phyloP scores from a whole-genome alignment of 2,329 filamentous ascomycete species.

The Alternaria panax region DNA sequence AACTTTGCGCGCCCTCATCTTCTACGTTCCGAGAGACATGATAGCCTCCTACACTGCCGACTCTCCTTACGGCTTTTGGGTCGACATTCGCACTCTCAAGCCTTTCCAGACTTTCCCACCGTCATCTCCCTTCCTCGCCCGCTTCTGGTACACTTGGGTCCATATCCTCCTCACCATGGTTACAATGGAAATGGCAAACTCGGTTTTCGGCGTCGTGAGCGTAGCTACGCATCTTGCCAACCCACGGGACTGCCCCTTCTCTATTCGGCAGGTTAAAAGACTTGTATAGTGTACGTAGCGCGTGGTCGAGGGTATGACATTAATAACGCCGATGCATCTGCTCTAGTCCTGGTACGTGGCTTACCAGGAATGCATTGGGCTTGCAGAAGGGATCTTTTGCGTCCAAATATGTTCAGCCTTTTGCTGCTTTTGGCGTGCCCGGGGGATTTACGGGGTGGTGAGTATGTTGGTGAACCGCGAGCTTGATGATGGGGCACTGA shows the following conservation, averaged over 20 bases:
- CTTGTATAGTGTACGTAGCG: conserved; percentile 28
- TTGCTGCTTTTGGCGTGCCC: conserved; percentile 32
- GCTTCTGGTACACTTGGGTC: conserved; percentile 27
- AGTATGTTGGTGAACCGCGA: conserved; percentile 25
- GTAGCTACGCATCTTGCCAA: conserved; percentile 26
- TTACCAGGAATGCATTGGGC: conserved; percentile 29
- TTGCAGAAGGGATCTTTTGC: conserved; percentile 36
- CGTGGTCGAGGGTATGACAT: conserved; percentile 40
- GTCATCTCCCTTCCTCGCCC: conserved; percentile 15
- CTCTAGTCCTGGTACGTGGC: conserved; percentile 21
- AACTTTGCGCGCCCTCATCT: conserved; percentile 14
- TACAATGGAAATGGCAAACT: conserved; percentile 25
- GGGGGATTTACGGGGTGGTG: conserved; percentile 24
- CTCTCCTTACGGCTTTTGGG: conserved; percentile 32
- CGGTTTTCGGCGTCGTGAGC: conserved; percentile 17
- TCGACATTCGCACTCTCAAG: conserved; percentile 21
- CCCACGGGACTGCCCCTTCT: conserved; percentile 39
- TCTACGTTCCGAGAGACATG: conserved; percentile 23
- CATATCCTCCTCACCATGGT: conserved; percentile 30
- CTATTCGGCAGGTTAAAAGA: conserved; percentile 30
- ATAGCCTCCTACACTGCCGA: conserved; percentile 26
- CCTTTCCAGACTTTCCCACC: background rate
- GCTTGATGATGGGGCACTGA: conserved; percentile 22
- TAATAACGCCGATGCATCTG: conserved; percentile 33
- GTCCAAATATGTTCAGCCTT: conserved; percentile 43